Base-by-base conservation (phyloP, 2,329 filamentous ascomycete species). In the Orbilia blumenaviensis region DNA sequence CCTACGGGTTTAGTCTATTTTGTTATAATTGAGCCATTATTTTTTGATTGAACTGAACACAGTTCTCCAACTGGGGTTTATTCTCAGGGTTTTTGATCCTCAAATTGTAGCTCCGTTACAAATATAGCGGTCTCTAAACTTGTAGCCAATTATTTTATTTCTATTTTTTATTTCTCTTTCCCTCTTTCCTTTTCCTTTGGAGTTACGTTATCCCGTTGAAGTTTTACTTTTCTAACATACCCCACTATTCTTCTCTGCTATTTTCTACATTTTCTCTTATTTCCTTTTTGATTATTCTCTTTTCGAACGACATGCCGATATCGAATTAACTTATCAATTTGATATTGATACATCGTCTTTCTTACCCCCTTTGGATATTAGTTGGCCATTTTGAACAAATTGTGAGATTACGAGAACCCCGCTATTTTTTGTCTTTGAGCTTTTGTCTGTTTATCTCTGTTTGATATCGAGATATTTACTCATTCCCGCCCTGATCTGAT, bases 171-270 rank as follows among this genome's bases (percentile, higher is more conserved):
- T 63, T 50, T 63, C 58, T 61, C 62, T 67, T 54, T 72, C 60
- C 71, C 72, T 46, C 42, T 72, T 73, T 66, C 75, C 63, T 71
- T 63, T 63, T 50, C 9, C 46, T 69, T 72, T 73, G 74, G 64
- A 78, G 78, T 78, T 78, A 72, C 61, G 67, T 76, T 77, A 69
- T 78, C 54, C 63, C 46, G 68, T 48, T 56, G 67, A 54, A 78
- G 77, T 78, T n/a, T 78, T 75, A 46, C 23, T 23, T 64, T 75
- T 73, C 44, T 42, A 61, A 46, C 71, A 58, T 67, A 50, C 60
- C 56, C 44, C 32, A 36, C 32, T 66, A 60, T 46, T 52, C 71
- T 78, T 71, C 72, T 41, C 27, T 66, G 42, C 56, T 69, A 67
- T 60, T 36, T 58, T 27, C 27, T 36, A 60, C 62, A 66, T 61